These are phyloP conservation scores for Aspergillus novoparasiticus DNA, from an alignment of 2,329 filamentous ascomycete genomes.

Conservation along the genomic window DNA sequence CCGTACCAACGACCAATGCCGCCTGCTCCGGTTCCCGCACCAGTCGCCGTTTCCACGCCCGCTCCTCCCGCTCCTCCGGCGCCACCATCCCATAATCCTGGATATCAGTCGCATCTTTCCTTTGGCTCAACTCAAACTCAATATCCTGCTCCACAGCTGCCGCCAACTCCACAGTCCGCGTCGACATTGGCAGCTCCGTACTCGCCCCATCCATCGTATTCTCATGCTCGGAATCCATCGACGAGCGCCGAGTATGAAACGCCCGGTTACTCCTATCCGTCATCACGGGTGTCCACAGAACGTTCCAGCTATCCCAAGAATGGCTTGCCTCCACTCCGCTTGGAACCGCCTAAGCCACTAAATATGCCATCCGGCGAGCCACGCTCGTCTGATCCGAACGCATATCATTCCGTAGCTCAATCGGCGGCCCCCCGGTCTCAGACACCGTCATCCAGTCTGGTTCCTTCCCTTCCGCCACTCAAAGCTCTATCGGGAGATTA, in stretches of 20 bases:
- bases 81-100: conserved; percentile 18
- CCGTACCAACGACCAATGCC: conserved; percentile 38
- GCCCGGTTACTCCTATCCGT: conserved; percentile 29
- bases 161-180: conserved; percentile 46
- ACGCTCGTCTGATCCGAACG: conserved; percentile 41
- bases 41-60: conserved; percentile 41
- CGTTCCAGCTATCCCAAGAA: conserved; percentile 30
- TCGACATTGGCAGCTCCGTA: conserved; percentile 37
- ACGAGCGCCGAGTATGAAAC: conserved; percentile 37
- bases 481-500: conserved; percentile 38
- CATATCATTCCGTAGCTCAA: conserved; percentile 43
- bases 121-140: conserved; percentile 44
- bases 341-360: conserved; percentile 29
- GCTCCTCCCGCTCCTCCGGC: conserved; percentile 30
- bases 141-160: conserved; percentile 46
- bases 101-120: conserved; percentile 44
- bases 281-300: conserved; percentile 24
- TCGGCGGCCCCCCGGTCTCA: conserved; percentile 25
- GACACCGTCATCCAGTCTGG: conserved; percentile 29
- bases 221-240: conserved; percentile 37
- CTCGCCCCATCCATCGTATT: conserved; percentile 39
- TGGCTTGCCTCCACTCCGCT: conserved; percentile 30
- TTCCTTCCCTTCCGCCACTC: conserved; percentile 39
- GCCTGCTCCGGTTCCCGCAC: conserved; percentile 40
- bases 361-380: conserved; percentile 33